Evolutionary conservation across 306 rosid genomes (phyloP).

Genomic region (Pyrus communis): DNA sequence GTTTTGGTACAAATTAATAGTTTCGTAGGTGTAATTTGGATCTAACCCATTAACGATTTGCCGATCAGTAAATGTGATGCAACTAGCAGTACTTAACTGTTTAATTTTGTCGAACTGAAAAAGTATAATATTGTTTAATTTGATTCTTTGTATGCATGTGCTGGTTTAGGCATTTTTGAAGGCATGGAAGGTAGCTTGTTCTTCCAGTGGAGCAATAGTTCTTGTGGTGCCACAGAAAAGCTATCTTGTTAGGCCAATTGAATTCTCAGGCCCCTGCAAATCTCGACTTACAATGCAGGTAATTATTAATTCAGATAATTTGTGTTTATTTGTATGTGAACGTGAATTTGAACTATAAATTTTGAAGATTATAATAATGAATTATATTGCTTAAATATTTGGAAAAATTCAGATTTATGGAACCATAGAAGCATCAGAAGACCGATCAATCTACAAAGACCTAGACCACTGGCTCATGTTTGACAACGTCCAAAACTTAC

Average conservation of each 20-base stretch:
- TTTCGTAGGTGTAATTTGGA: background rate
- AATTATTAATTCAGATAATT: background rate
- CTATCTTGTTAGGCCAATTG: conserved; percentile 56
- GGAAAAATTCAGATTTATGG: conserved; percentile 42
- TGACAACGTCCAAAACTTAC: conserved; percentile 23
- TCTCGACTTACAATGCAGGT: conserved; percentile 46
- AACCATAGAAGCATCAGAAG: conserved; percentile 45
- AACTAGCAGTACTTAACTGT: rapidly evolving
- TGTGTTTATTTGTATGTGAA: background rate
- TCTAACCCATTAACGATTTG: background rate
- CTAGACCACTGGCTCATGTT: conserved; percentile 46
- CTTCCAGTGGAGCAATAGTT: conserved; percentile 18
- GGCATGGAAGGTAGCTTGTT: conserved; percentile 66
- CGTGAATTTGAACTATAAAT: too few relatives aligned
- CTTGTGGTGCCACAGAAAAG: conserved; percentile 37
- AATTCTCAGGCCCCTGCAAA: conserved; percentile 72
- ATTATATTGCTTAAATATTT: background rate
- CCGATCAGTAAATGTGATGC: background rate
- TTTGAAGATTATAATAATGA: too few relatives aligned
- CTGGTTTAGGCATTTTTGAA: conserved; percentile 50
- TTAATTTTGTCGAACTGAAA: too few relatives aligned
- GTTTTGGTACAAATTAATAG: background rate
- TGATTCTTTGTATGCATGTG: background rate
- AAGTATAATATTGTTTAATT: background rate
- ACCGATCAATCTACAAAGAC: conserved; percentile 42